Evolutionary conservation across 1,139 yeast species (phyloP).

Genomic region (Geotrichum carabidarum): DNA sequence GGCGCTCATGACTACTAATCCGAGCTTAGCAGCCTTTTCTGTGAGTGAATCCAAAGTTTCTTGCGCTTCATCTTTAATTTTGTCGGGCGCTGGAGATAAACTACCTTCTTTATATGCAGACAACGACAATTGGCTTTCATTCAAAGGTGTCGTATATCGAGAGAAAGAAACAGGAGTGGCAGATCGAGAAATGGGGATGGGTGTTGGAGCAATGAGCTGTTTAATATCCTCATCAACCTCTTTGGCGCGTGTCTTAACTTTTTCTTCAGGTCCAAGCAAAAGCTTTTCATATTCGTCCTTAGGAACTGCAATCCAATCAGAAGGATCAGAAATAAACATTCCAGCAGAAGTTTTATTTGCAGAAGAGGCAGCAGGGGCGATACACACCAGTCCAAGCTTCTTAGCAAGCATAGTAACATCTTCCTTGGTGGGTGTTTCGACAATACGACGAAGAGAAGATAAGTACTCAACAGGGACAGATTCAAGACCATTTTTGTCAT

Average conservation of each 20-base stretch:
- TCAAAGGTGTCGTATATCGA: conserved; percentile 9
- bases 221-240: conserved; percentile 21
- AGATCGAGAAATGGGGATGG: conserved; percentile 4
- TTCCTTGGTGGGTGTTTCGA: conserved; percentile 34
- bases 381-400: conserved; percentile 28
- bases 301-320: conserved; percentile 45
- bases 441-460: conserved; percentile 33
- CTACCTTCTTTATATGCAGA: not conserved
- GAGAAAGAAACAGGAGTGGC: conserved; percentile 1
- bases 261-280: conserved; percentile 20
- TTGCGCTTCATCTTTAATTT: too few species aligned
- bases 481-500: conserved; percentile 23
- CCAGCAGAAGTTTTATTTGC: conserved; percentile 2
- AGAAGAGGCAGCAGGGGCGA: conserved; percentile 8
- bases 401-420: conserved; percentile 33
- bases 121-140: not conserved
- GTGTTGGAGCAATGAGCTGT: not conserved
- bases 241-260: conserved; percentile 7
- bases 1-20: not conserved
- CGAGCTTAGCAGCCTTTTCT: not conserved
- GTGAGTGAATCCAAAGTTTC: not conserved
- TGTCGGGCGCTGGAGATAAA: too few species aligned
- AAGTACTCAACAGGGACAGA: conserved; percentile 37
- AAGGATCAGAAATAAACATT: conserved; percentile 6
- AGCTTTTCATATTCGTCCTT: conserved; percentile 31